Percentiles rank a stretch among this genome's conserved stretches.
phyloP scores from a whole-genome alignment of 345 rosid genomes.

The Citrus reticulata region DNA sequence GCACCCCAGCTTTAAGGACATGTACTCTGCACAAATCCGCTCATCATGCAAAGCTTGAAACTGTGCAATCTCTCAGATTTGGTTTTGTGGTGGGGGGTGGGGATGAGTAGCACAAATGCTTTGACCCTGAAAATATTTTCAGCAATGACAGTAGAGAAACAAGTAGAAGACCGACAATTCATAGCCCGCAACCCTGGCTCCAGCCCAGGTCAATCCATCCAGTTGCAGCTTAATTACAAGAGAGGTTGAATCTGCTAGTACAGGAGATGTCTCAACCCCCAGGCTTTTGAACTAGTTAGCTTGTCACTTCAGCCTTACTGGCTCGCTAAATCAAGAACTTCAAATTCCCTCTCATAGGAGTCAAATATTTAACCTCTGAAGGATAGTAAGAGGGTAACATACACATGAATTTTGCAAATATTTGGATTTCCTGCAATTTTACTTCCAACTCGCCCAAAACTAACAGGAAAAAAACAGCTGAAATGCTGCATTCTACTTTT shows the following conservation, averaged over 20 bases:
- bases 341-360: background rate
- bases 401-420: background rate
- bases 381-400: background rate
- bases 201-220: background rate
- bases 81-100: too few relatives aligned
- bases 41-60: background rate
- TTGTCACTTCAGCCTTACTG: background rate
- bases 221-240: background rate
- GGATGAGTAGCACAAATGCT: background rate
- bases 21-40: background rate
- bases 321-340: background rate
- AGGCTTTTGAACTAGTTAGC: background rate
- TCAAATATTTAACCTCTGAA: background rate
- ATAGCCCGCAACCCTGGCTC: background rate
- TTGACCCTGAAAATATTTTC: background rate
- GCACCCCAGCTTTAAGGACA: slow-evolving; percentile 19
- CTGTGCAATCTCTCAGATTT: background rate
- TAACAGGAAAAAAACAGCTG: background rate
- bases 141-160: background rate
- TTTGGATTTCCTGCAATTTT: background rate
- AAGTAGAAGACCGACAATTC: background rate
- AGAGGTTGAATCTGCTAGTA: background rate
- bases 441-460: background rate
- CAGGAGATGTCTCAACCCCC: background rate
- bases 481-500: background rate